Evolutionary conservation across 345 rosid species (phyloP).

Genomic region (Citrus trifoliata): DNA sequence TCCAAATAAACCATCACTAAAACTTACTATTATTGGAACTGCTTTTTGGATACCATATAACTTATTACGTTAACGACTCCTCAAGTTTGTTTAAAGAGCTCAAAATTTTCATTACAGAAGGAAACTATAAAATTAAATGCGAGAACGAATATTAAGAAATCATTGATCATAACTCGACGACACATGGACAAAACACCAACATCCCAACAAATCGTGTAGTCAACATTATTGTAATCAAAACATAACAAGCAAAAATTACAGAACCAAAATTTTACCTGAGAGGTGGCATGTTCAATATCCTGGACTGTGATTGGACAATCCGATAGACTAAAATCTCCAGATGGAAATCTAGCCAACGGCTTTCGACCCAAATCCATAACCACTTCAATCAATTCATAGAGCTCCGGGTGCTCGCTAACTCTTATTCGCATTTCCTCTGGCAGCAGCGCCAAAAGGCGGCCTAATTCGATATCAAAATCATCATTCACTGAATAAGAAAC

Average conservation of each 20-base stretch:
- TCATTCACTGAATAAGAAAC: slow-evolving; percentile 30
- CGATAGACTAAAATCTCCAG: slow-evolving; percentile 78
- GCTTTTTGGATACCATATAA: not conserved
- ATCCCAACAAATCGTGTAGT: not conserved
- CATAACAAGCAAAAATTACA: not conserved
- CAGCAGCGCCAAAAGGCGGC: slow-evolving; percentile 59
- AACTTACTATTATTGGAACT: not conserved
- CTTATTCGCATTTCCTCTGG: slow-evolving; percentile 63
- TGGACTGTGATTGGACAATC: slow-evolving; percentile 52
- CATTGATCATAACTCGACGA: not conserved
- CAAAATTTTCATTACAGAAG: not conserved
- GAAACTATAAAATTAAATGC: not conserved
- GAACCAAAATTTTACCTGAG: slow-evolving; percentile 47
- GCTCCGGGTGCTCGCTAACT: slow-evolving; percentile 59
- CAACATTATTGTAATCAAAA: slow-evolving; percentile 11
- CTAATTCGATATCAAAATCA: slow-evolving; percentile 56
- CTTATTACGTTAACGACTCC: not conserved
- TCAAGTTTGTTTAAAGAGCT: not conserved
- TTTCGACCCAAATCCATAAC: slow-evolving; percentile 88
- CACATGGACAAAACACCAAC: not conserved
- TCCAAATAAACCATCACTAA: not conserved
- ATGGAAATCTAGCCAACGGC: slow-evolving; percentile 84
- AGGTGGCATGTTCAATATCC: slow-evolving; percentile 52
- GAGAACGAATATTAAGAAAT: not conserved
- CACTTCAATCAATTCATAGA: slow-evolving; percentile 62